Percentiles rank a stretch among this genome's conserved stretches.
phyloP scores from a whole-genome alignment of 345 rosid genomes.

The Passiflora organensis region DNA sequence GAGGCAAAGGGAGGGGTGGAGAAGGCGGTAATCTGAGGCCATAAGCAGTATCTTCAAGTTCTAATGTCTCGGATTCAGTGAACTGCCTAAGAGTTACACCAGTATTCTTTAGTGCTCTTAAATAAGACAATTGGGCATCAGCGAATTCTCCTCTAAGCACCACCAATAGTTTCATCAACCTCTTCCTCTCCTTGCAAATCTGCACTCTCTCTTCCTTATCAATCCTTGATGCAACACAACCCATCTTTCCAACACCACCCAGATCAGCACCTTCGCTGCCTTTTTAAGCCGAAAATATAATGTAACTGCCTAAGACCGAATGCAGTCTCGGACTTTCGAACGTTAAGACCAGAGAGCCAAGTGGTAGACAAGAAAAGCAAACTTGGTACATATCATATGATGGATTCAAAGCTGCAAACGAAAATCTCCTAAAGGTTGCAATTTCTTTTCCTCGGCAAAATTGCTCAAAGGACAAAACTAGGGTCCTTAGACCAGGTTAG shows the following conservation, averaged over 20 bases:
- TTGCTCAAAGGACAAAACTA: background rate
- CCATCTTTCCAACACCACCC: constrained; percentile 36
- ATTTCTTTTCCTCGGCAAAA: background rate
- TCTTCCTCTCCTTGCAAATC: constrained; percentile 76
- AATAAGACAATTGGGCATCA: constrained; percentile 63
- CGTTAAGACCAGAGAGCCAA: constrained; percentile 2
- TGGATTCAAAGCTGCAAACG: background rate
- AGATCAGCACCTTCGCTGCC: background rate
- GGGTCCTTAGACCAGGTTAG: background rate
- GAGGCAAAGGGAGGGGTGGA: constrained; percentile 56
- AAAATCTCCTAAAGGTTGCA: background rate
- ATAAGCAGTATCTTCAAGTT: constrained; percentile 49
- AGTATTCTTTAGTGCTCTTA: constrained; percentile 77
- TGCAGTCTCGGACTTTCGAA: background rate
- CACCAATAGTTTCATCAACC: constrained; percentile 67
- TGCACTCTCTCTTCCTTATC: constrained; percentile 71
- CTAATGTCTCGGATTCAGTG: constrained; percentile 79
- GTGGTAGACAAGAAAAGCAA: background rate
- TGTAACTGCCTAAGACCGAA: background rate
- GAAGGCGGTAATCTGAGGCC: constrained; percentile 27
- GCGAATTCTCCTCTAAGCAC: constrained; percentile 70
- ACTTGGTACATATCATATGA: background rate
- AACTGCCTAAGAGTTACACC: constrained; percentile 88
- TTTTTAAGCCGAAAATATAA: background rate
- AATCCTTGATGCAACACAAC: constrained; percentile 80